Evolutionary conservation across 768 basidiomycete species (phyloP).

Genomic region (Russula emetica): DNA sequence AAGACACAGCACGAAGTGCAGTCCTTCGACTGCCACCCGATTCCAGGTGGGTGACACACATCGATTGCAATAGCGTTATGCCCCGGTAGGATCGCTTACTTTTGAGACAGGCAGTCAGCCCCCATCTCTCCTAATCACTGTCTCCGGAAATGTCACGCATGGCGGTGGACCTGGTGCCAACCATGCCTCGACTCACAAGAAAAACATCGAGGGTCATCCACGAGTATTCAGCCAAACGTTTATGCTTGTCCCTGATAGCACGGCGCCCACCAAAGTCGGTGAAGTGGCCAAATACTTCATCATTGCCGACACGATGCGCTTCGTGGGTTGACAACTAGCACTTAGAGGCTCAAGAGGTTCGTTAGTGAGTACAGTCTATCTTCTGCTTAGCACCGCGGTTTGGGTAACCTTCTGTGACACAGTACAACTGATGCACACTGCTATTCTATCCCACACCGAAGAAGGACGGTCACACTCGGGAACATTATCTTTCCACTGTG

Average conservation of each 20-base stretch:
- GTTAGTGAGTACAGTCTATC: background rate
- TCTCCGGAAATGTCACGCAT: constrained; percentile 75
- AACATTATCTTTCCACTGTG: background rate
- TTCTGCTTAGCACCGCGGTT: background rate
- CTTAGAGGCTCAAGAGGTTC: background rate
- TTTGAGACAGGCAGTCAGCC: constrained; percentile 60
- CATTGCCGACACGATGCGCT: constrained; percentile 72
- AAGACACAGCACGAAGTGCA: constrained; percentile 79
- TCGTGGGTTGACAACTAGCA: constrained; percentile 54
- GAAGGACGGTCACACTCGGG: background rate
- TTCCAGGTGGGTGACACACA: constrained; percentile 55
- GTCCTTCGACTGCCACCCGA: constrained; percentile 87
- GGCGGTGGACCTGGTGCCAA: constrained; percentile 59
- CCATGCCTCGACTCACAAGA: constrained; percentile 46
- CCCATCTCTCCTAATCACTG: constrained; percentile 72
- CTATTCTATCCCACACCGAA: constrained; percentile 5
- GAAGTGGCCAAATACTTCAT: constrained; percentile 82
- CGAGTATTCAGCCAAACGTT: constrained; percentile 87
- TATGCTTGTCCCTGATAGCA: constrained; percentile 73
- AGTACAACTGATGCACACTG: background rate
- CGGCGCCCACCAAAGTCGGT: constrained; percentile 59
- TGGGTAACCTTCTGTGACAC: constrained; percentile 1
- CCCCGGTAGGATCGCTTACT: background rate
- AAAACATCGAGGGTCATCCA: constrained; percentile 62
- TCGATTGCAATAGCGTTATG: background rate